phyloP scores from a whole-genome alignment of 2,329 filamentous ascomycete genomes.

The Thielaviopsis populi region DNA sequence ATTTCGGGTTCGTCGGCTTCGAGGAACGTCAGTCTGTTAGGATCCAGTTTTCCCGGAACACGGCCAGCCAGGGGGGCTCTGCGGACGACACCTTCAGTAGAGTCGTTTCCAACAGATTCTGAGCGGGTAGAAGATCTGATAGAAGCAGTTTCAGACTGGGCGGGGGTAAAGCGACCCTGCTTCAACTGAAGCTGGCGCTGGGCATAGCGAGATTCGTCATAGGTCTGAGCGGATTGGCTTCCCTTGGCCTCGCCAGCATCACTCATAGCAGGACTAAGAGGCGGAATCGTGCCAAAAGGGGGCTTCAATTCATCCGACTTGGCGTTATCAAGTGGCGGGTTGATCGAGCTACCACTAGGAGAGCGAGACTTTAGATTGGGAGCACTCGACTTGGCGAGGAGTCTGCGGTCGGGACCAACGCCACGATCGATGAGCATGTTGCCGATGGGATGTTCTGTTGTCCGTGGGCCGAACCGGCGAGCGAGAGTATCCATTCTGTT shows the following conservation, averaged over 20 bases:
- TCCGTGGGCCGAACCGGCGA: slow-evolving; percentile 39
- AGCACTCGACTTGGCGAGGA: slow-evolving; percentile 46
- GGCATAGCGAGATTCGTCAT: slow-evolving; percentile 73
- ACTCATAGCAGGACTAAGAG: slow-evolving; percentile 42
- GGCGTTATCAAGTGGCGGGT: slow-evolving; percentile 16
- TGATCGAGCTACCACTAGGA: slow-evolving; percentile 7
- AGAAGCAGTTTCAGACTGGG: slow-evolving; percentile 22
- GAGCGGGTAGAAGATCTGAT: slow-evolving; percentile 11
- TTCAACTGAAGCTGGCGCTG: slow-evolving; percentile 72
- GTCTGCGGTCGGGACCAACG: slow-evolving; percentile 29
- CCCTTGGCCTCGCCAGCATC: slow-evolving; percentile 74
- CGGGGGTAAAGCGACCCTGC: slow-evolving; percentile 52
- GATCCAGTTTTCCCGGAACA: slow-evolving; percentile 14
- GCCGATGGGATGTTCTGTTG: slow-evolving; percentile 37
- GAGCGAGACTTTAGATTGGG: slow-evolving; percentile 38
- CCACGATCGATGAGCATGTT: slow-evolving; percentile 32
- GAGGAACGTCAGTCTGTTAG: slow-evolving; percentile 28
- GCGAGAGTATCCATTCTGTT: slow-evolving; percentile 68
- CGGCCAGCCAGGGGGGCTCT: slow-evolving; percentile 3
- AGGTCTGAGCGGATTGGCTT: slow-evolving; percentile 54
- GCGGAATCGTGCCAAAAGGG: slow-evolving; percentile 25
- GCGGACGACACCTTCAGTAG: slow-evolving; percentile 2
- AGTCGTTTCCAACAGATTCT: slow-evolving; percentile 4
- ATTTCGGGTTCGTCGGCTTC: slow-evolving; percentile 30
- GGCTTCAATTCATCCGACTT: slow-evolving; percentile 22